These are phyloP conservation scores for Micractinium sp. DNA, from an alignment of 139 green algal genomes.

Conservation along the genomic window DNA sequence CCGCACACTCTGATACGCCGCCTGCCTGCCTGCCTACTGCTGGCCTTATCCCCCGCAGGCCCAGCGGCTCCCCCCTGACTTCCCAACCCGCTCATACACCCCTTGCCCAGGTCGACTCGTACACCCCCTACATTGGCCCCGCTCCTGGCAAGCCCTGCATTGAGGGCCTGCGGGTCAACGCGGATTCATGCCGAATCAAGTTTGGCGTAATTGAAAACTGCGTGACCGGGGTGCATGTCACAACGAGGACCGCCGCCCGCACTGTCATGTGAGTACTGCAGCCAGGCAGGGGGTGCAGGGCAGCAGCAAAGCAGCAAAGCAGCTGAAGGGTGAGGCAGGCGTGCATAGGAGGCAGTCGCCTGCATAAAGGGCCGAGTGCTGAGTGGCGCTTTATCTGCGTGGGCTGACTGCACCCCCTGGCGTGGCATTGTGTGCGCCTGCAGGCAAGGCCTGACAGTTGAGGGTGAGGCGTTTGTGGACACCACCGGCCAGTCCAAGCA, in stretches of 20 bases:
- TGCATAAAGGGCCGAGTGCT: too few relatives aligned
- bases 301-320: not conserved
- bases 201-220: not conserved
- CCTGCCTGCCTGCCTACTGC: too few relatives aligned
- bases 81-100: not conserved
- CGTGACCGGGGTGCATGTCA: not conserved
- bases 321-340: too few relatives aligned
- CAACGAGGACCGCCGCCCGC: not conserved
- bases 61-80: not conserved
- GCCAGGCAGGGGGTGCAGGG: not conserved
- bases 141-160: not conserved
- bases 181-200: not conserved
- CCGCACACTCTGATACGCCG: too few relatives aligned
- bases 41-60: not conserved
- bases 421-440: not conserved
- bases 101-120: not conserved
- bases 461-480: not conserved
- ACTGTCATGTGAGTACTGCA: not conserved
- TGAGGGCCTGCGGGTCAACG: not conserved
- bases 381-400: not conserved
- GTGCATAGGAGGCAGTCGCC: too few relatives aligned
- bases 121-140: not conserved
- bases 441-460: not conserved
- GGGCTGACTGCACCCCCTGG: too few relatives aligned
- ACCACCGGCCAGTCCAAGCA: constrained; percentile 3